phyloP scores from a whole-genome alignment of 2,329 filamentous ascomycete genomes.

The Penicillium digitatum region DNA sequence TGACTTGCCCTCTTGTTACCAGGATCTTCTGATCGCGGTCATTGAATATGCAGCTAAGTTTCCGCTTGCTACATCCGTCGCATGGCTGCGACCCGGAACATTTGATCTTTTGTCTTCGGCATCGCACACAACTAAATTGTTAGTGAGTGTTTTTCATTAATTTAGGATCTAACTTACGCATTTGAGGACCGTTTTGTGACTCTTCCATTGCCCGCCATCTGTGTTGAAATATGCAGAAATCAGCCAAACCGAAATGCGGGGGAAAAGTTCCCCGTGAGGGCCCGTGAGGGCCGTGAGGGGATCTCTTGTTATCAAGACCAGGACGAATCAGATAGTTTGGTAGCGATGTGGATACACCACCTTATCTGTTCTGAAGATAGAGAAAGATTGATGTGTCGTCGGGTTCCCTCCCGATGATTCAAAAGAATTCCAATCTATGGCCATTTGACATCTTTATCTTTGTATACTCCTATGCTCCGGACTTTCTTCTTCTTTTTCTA shows the following conservation, averaged over 20 bases:
- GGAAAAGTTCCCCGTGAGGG: background rate
- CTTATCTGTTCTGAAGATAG: background rate
- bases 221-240: constrained; percentile 1
- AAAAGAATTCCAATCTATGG: background rate
- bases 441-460: background rate
- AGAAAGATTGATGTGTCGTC: background rate
- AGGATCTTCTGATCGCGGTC: constrained; percentile 50
- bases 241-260: background rate
- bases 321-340: background rate
- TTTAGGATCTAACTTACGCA: constrained; percentile 27
- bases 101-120: constrained; percentile 47
- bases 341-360: background rate
- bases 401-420: constrained; percentile 3
- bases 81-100: constrained; percentile 45
- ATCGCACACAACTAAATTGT: constrained; percentile 42
- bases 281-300: background rate
- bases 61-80: constrained; percentile 44
- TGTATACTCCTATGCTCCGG: too few species aligned
- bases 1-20: constrained; percentile 45
- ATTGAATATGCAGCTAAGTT: constrained; percentile 44
- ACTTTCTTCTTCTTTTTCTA: too few species aligned
- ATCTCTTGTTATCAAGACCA: background rate
- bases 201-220: constrained; percentile 20
- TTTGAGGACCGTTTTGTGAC: constrained; percentile 35
- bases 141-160: background rate